Evolutionary conservation across 495 filamentous ascomycete species (phyloP), one percentile per base, ranked within the genome.

Genomic region (Ascobolus immersus): DNA sequence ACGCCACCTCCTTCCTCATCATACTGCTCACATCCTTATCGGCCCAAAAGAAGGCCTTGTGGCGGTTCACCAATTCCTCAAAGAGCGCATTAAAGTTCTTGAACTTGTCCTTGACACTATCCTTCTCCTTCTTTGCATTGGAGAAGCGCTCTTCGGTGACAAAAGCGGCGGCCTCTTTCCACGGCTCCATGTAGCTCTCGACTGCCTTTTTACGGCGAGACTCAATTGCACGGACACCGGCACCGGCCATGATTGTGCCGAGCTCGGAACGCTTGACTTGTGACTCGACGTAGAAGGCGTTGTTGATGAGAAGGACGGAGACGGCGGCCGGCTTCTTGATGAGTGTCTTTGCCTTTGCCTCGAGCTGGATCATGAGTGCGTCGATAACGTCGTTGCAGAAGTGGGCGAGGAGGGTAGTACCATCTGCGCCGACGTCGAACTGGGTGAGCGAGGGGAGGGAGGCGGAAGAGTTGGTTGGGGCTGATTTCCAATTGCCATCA

Each of bases 71-170:
- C 50, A 91, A 59, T 6, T 90, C 80, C 30, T 99, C 89, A 45
- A 99, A 94, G 41, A 59, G 71, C 5, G 62, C 53, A 49, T 99
- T 99, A 60, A 99, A 99, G 17, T 69, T 64, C 43, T 71, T 70
- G 53, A 92, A 94, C 52, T 93, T 94, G 47, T 80, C 74, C 54
- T 94, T 99, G 52, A 93, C 84, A 9, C 69, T 73, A 47, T 94
- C 86, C 47, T 80, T 86, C 42, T 94, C 86, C 49, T 86, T 89
- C 45, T 70, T 77, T 11, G 69, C 68, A 5, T 68, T 84, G 2
- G 81, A 94, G 55, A 90, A 82, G 39, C 82, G 77, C 18, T 84
- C 77, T 48, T 99, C 86, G 38, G 94, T 69, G 19, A 99, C 63
- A 41, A 73, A 70, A 20, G 71, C 63, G 6, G 76, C 84, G 9